Evolutionary conservation across 2,329 filamentous ascomycete species (phyloP).

Genomic region (Colletotrichum chrysophilum): DNA sequence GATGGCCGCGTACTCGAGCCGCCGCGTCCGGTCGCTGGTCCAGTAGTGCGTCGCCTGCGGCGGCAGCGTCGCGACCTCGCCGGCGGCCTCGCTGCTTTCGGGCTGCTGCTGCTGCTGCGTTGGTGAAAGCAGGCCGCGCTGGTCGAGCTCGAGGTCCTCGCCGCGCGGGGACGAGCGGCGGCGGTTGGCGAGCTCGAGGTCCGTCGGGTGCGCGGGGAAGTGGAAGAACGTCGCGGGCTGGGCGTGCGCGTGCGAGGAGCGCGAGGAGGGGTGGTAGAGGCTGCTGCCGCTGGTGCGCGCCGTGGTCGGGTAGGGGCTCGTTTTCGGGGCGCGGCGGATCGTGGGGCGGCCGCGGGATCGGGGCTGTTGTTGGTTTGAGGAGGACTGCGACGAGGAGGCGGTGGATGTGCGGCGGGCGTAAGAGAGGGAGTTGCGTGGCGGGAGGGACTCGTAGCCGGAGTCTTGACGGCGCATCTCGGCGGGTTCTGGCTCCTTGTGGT

Average conservation of each 20-base stretch:
- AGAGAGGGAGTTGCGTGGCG: conserved; percentile 41
- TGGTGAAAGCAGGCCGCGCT: background rate
- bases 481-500: conserved; percentile 29
- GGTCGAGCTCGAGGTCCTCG: conserved; percentile 26
- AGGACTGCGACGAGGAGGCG: conserved; percentile 29
- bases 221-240: conserved; percentile 51
- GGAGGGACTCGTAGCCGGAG: conserved; percentile 62
- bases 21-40: conserved; percentile 67
- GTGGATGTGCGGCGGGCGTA: conserved; percentile 40
- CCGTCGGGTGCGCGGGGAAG: conserved; percentile 47
- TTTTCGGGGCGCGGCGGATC: conserved; percentile 44
- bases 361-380: conserved; percentile 28
- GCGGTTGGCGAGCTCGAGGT: conserved; percentile 30
- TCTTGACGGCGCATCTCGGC: conserved; percentile 59
- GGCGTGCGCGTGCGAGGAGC: conserved; percentile 16
- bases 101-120: background rate
- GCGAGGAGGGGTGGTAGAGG: conserved; percentile 12
- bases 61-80: conserved; percentile 36
- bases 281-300: conserved; percentile 12
- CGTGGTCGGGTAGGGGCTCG: conserved; percentile 30
- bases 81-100: conserved; percentile 24
- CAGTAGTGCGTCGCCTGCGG: conserved; percentile 70
- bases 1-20: conserved; percentile 70
- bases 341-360: conserved; percentile 45
- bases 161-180: background rate